phyloP scores from a whole-genome alignment of 805 yeast genomes.

The Candida taoyuanica region DNA sequence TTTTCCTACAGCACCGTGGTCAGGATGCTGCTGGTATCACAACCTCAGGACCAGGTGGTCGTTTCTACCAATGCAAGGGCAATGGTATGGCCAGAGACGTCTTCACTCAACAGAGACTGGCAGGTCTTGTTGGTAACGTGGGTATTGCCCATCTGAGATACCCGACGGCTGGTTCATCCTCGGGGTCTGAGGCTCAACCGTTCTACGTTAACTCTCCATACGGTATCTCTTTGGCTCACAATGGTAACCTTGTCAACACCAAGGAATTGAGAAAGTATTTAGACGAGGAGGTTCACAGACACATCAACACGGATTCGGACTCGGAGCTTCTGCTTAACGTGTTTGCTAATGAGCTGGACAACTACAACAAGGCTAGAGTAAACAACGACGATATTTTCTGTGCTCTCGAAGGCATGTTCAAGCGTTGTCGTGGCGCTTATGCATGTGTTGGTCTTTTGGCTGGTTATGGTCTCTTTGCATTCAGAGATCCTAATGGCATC shows the following conservation, averaged over 20 bases:
- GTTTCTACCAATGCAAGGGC: conserved; percentile 96
- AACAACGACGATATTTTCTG: conserved; percentile 83
- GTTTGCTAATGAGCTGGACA: conserved; percentile 88
- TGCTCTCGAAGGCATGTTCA: conserved; percentile 80
- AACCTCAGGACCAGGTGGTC: conserved; percentile 90
- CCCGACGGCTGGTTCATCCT: conserved; percentile 96
- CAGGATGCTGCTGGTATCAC: conserved; percentile 99
- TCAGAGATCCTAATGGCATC: conserved; percentile 96
- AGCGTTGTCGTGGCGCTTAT: conserved; percentile 89
- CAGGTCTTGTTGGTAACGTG: conserved; percentile 83
- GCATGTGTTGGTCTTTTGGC: conserved; percentile 95
- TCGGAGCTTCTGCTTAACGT: conserved; percentile 85
- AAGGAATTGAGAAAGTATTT: conserved; percentile 68
- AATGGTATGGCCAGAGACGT: conserved; percentile 99
- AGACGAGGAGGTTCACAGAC: conserved; percentile 94
- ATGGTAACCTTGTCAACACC: conserved; percentile 92
- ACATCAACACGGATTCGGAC: conserved; percentile 95
- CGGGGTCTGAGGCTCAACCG: conserved; percentile 97
- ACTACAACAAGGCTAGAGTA: conserved; percentile 88
- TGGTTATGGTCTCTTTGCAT: conserved; percentile 92
- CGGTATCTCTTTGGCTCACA: conserved; percentile 86
- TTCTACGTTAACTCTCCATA: conserved; percentile 97
- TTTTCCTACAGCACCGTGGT: conserved; percentile 93
- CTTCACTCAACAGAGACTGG: conserved; percentile 77
- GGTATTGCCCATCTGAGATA: conserved; percentile 93